Evolutionary conservation across 331 rosid species (phyloP).

Genomic region (Malus hybrid): DNA sequence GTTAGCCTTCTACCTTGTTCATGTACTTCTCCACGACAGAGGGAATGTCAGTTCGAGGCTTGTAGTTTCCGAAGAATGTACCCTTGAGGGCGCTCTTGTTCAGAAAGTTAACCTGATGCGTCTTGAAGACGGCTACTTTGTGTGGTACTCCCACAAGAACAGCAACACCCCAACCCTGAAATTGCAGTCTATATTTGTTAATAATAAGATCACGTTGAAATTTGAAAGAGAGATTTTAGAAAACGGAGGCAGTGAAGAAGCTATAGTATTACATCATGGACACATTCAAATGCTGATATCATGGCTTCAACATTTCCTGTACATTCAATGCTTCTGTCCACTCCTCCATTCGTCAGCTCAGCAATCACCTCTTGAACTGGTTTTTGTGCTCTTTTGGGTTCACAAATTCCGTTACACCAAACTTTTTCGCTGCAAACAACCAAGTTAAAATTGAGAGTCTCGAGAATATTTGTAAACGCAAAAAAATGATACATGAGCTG

Average conservation of each 20-base stretch:
- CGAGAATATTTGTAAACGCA: too few species aligned
- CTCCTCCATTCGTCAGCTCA: conserved; percentile 21
- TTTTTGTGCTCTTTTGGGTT: conserved; percentile 18
- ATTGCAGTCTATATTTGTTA: too few species aligned
- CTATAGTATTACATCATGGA: conserved; percentile 28
- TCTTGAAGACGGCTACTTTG: conserved; percentile 23
- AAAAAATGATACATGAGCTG: too few species aligned
- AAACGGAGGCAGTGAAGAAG: not conserved
- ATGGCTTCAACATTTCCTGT: conserved; percentile 17
- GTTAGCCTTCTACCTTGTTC: conserved; percentile 18
- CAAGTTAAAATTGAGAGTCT: not conserved
- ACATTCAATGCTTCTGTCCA: conserved; percentile 23
- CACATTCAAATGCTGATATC: conserved; percentile 31
- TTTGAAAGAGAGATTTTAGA: not conserved
- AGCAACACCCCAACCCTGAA: conserved; percentile 34
- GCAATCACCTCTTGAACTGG: conserved; percentile 24
- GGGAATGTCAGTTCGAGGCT: conserved; percentile 24
- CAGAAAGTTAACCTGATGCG: conserved; percentile 21
- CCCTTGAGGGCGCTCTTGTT: conserved; percentile 28
- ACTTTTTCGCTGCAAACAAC: conserved; percentile 12
- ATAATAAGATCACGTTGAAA: not conserved
- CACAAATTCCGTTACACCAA: conserved; percentile 17
- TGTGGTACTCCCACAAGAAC: conserved; percentile 29
- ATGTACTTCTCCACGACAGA: conserved; percentile 26
- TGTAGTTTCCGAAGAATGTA: conserved; percentile 32